Evolutionary conservation across 1,284 basidiomycete species (phyloP), one percentile per base, ranked within the genome.

Genomic region (Nidula niveotomentosa): DNA sequence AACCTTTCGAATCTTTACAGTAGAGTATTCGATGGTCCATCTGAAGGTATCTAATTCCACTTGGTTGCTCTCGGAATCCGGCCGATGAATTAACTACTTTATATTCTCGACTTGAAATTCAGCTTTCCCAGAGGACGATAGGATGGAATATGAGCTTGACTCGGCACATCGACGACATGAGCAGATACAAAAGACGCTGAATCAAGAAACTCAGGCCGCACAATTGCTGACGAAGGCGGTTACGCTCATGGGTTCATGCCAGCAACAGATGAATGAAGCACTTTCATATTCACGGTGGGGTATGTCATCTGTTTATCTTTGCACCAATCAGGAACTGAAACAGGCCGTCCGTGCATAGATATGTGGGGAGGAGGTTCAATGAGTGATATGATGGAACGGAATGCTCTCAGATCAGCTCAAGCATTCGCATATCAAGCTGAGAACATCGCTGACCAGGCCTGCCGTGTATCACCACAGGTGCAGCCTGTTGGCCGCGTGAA

Each of bases 11-110:
- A 65, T 36, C 65, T 78, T 0, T 78, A 78, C 56, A 56, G 59
- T n/a, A 65, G 62, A 23, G 61, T 76, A 30, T 79, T 79, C 57
- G 73, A 74, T 53, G 76, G 76, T 8, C 72, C 74, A n/a, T 71
- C 75, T 17, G 63, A 69, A 68, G 64, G 74, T 71, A 47, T 43
- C 55, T 51, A 6, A 8, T 35, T 30, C 30, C 4, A 30, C 30
- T 30, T 2, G 30, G 30, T 2, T 30, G 30, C 30, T 2, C 30
- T 30, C 30, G 30, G 30, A 30, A 30, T 30, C 30, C 30, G 4
- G 30, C 30, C 30, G 30, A 30, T 30, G 30, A 30, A 30, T 30
- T 30, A 5, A 30, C 30, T 37, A 36, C 6, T 23, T 43, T 7
- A 36, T 43, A 8, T 23, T 13, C 36, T 48, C 36, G 30, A 30